A percentile compares a stretch with the other conserved stretches of the same genome.
Evolutionary conservation across 2,329 filamentous ascomycete genomes (phyloP).

Genomic region (Monilinia fructigena): DNA sequence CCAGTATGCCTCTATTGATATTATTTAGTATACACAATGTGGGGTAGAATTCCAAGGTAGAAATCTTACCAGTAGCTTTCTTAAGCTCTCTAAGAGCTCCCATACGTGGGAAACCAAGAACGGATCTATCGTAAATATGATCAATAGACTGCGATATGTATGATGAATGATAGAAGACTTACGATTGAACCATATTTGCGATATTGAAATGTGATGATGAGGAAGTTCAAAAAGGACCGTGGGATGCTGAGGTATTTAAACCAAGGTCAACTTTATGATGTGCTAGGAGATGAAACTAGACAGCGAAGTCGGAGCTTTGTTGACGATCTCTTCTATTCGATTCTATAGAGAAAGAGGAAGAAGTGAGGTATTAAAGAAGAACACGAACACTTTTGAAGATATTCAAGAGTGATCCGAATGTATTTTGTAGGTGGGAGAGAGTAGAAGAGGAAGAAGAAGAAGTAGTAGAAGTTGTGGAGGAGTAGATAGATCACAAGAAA

Average conservation of each 20-base stretch:
- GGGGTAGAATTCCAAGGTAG: conserved; percentile 8
- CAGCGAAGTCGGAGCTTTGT: conserved; percentile 19
- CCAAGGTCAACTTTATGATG: conserved; percentile 5
- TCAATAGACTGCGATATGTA: conserved; percentile 25
- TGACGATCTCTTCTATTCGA: conserved; percentile 11
- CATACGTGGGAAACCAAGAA: conserved; percentile 99
- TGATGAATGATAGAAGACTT: conserved; percentile 38
- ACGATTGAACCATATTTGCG: conserved; percentile 60
- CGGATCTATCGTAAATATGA: conserved; percentile 45
- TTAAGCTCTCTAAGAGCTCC: conserved; percentile 98
- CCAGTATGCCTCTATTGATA: conserved; percentile 78
- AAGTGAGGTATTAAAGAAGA: neutral
- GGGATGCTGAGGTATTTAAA: neutral
- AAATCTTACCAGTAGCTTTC: conserved; percentile 71
- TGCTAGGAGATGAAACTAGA: conserved; percentile 20
- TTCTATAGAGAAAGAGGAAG: neutral
- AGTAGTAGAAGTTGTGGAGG: neutral
- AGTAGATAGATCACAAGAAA: neutral
- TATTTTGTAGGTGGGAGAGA: neutral
- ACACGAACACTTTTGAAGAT: neutral
- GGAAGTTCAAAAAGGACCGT: neutral
- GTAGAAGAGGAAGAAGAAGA: neutral
- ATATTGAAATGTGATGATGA: conserved; percentile 24
- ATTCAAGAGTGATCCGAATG: neutral
- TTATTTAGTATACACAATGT: conserved; percentile 19